Evolutionary conservation across 306 rosid species (phyloP).

Genomic region (Hippophae tibetana): DNA sequence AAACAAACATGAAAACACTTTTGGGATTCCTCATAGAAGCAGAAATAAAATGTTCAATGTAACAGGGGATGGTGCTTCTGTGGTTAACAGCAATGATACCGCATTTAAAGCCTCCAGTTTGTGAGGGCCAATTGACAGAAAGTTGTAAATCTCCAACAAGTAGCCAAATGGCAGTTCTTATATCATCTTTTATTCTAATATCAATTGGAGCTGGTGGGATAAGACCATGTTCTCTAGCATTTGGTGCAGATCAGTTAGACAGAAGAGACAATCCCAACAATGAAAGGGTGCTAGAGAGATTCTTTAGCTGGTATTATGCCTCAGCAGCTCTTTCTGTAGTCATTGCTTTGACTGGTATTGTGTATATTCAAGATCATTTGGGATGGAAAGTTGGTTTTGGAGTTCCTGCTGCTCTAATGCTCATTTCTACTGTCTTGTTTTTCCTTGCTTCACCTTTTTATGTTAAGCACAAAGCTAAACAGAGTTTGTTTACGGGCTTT

Average conservation of each 20-base stretch:
- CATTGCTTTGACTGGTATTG: neutral
- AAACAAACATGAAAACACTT: no score
- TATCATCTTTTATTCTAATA: conserved; percentile 27
- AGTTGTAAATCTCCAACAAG: conserved; percentile 16
- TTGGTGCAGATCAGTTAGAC: conserved; percentile 10
- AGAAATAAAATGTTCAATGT: neutral
- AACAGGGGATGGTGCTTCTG: conserved; percentile 31
- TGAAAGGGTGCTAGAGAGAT: neutral
- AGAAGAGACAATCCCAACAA: neutral
- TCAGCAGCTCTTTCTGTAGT: neutral
- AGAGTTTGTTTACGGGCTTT: conserved; percentile 5
- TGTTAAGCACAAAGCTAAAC: neutral
- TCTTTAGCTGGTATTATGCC: conserved; percentile 6
- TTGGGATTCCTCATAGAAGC: neutral
- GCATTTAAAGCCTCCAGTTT: conserved; percentile 20
- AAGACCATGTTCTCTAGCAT: conserved; percentile 29
- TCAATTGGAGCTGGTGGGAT: conserved; percentile 56
- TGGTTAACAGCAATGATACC: conserved; percentile 39
- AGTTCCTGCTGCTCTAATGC: conserved; percentile 6
- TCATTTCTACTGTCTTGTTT: neutral
- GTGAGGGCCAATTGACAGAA: conserved; percentile 5
- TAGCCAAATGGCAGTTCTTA: conserved; percentile 21
- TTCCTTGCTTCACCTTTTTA: neutral
- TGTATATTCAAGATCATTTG: conserved; percentile 1
- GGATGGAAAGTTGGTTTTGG: conserved; percentile 13